Evolutionary conservation across 2,329 filamentous ascomycete species (phyloP).

Genomic region (Fonsecaea nubica): DNA sequence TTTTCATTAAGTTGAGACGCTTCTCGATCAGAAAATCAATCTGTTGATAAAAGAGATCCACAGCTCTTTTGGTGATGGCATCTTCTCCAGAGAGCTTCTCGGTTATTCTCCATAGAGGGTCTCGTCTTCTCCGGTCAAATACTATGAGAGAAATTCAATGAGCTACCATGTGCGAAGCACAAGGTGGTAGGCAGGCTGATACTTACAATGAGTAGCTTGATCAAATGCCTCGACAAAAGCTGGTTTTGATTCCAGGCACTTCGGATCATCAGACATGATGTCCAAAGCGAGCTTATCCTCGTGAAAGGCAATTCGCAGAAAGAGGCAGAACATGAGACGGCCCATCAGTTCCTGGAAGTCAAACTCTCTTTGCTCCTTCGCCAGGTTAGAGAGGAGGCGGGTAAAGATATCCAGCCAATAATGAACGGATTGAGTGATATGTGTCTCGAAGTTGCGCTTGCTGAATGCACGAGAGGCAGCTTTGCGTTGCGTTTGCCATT

Average conservation of each 20-base stretch:
- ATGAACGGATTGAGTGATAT: constrained; percentile 28
- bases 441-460: constrained; percentile 32
- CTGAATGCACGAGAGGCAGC: constrained; percentile 28
- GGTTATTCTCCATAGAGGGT: constrained; percentile 28
- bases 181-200: too few species aligned
- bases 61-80: constrained; percentile 23
- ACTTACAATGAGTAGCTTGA: constrained; percentile 24
- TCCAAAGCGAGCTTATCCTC: constrained; percentile 27
- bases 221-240: constrained; percentile 28
- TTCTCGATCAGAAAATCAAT: constrained; percentile 30
- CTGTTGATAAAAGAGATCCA: constrained; percentile 24
- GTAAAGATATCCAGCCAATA: constrained; percentile 28
- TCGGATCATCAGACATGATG: constrained; percentile 27
- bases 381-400: constrained; percentile 26
- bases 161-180: neutral
- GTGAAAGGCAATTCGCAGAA: constrained; percentile 30
- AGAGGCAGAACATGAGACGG: constrained; percentile 30
- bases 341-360: constrained; percentile 30
- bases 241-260: constrained; percentile 23
- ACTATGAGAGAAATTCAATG: neutral
- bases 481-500: constrained; percentile 30
- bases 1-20: constrained; percentile 23
- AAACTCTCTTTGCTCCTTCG: constrained; percentile 24
- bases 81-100: constrained; percentile 32
- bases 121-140: constrained; percentile 30